Conservation (phyloP, 805 yeast genomes). For the Metschnikowia santaceciliae region DNA sequence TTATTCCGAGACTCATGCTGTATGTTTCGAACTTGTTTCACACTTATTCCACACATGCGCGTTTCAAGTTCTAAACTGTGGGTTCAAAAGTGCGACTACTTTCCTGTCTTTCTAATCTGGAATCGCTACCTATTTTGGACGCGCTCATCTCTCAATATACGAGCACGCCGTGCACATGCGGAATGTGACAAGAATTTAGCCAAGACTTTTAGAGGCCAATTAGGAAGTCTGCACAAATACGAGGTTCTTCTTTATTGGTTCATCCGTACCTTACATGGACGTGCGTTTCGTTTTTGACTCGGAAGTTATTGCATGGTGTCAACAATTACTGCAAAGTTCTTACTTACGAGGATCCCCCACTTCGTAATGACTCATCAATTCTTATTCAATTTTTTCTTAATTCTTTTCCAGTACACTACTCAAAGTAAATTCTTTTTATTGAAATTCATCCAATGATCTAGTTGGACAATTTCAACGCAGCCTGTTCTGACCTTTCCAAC, state of each 20-base stretch:
- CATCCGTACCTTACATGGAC: neutral
- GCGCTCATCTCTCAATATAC: neutral
- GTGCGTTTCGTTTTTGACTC: neutral
- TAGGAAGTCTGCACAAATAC: neutral
- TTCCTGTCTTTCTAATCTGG: too few relatives aligned
- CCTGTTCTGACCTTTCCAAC: conserved; percentile 7
- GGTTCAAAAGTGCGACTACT: neutral
- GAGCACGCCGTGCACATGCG: neutral
- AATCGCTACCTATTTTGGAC: neutral
- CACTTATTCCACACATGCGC: neutral
- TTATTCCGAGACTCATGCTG: too few relatives aligned
- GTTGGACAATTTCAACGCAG: conserved; percentile 14
- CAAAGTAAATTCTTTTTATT: too few relatives aligned
- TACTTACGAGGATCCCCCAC: neutral
- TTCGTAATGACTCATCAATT: neutral
- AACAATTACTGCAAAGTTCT: conserved; percentile 24
- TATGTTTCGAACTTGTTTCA: too few relatives aligned
- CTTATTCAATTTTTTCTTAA: too few relatives aligned
- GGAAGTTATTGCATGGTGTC: neutral
- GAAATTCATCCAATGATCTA: conserved; percentile 5
- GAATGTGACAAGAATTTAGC: neutral
- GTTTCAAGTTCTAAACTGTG: neutral
- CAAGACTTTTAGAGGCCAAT: neutral
- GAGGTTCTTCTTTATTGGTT: neutral
- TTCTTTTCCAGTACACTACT: too few relatives aligned